phyloP scores from a whole-genome alignment of 768 basidiomycete genomes.

The Psilocybe tampanensis region DNA sequence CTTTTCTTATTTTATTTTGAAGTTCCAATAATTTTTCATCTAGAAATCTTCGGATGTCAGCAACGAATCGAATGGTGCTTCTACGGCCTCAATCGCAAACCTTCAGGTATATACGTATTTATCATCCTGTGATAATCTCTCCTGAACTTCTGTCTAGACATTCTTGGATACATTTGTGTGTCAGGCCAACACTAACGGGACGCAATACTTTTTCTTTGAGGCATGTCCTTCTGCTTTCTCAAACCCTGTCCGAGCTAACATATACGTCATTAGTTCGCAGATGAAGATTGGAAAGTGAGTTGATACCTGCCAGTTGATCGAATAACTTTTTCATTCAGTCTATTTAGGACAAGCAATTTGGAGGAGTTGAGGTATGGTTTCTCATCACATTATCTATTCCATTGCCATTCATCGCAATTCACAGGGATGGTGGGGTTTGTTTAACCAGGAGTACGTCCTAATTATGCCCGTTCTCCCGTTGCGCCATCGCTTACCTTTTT shows the following conservation, averaged over 20 bases:
- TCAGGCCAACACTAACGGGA: conserved; percentile 78
- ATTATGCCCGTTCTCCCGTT: neutral
- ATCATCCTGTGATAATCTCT: neutral
- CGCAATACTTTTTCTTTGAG: conserved; percentile 89
- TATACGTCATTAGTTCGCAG: conserved; percentile 54
- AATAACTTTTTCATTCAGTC: conserved; percentile 2
- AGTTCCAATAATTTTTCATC: conserved; percentile 7
- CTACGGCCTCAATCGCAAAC: conserved; percentile 58
- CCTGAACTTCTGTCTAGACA: conserved; percentile 39
- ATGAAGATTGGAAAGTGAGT: conserved; percentile 81
- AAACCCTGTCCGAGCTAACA: neutral
- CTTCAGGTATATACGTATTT: conserved; percentile 51
- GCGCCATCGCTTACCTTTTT: neutral
- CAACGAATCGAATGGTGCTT: conserved; percentile 69
- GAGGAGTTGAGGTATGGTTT: conserved; percentile 65
- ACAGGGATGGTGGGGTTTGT: conserved; percentile 51
- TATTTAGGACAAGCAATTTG: conserved; percentile 54
- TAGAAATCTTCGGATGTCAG: conserved; percentile 62
- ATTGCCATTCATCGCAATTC: neutral
- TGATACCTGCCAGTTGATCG: neutral
- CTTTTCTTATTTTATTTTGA: neutral
- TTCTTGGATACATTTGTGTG: conserved; percentile 91
- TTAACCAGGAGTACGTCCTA: conserved; percentile 41
- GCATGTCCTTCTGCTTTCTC: conserved; percentile 31
- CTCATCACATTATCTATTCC: no score